These are phyloP conservation scores for Penicillium sp. DNA, from an alignment of 2,329 filamentous ascomycete species.

Conservation along the genomic window DNA sequence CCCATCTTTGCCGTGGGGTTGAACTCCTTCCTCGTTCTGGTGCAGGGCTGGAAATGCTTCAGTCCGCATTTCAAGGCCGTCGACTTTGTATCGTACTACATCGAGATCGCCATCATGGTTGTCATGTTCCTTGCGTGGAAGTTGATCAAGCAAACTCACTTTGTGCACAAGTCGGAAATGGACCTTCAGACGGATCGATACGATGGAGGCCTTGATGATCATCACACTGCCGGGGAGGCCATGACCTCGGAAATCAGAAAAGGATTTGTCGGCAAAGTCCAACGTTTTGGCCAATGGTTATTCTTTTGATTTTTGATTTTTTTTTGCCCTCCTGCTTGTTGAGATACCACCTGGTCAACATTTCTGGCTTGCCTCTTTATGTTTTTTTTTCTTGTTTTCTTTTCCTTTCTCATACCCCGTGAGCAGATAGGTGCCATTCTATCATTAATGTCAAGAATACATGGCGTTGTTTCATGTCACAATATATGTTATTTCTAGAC, in stretches of 20 bases:
- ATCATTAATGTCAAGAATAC: no score
- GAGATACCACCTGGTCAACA: slow-evolving; percentile 3
- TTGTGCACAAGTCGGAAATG: slow-evolving; percentile 44
- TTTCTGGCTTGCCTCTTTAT: background rate
- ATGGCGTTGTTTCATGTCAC: no score
- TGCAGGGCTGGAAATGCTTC: slow-evolving; percentile 58
- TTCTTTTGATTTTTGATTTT: slow-evolving; percentile 25
- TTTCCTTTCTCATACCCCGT: no score
- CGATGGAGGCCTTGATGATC: slow-evolving; percentile 21
- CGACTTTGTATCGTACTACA: slow-evolving; percentile 59
- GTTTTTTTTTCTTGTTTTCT: background rate
- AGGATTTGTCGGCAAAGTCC: slow-evolving; percentile 18
- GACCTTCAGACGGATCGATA: slow-evolving; percentile 48
- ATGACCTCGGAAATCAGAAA: slow-evolving; percentile 6
- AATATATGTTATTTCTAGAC: no score
- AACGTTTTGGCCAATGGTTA: slow-evolving; percentile 35
- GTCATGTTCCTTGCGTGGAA: slow-evolving; percentile 54
- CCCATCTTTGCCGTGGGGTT: slow-evolving; percentile 53
- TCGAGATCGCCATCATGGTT: slow-evolving; percentile 57
- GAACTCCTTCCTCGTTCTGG: slow-evolving; percentile 55
- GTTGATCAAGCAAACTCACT: slow-evolving; percentile 42
- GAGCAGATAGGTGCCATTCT: no score
- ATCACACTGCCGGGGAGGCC: slow-evolving; percentile 26
- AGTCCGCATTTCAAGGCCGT: slow-evolving; percentile 53
- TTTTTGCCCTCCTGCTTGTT: background rate